phyloP scores from a whole-genome alignment of 23 red algal genomes.

The Gracilaria gracilis region DNA sequence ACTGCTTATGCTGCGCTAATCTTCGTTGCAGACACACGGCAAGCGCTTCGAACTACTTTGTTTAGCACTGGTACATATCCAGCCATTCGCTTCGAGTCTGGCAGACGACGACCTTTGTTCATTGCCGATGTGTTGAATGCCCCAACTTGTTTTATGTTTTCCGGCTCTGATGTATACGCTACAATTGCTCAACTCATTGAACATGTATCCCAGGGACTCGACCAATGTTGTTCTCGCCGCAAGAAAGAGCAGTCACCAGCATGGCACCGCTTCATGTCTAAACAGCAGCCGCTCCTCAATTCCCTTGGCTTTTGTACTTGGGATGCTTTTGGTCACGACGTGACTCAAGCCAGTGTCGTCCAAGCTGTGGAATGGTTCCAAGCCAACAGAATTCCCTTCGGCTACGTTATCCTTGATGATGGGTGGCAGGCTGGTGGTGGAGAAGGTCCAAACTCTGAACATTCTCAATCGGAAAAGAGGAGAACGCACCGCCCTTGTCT shows the following conservation, averaged over 20 bases:
- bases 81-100: slow-evolving; percentile 42
- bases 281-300: background rate
- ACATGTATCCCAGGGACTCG: background rate
- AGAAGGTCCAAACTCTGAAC: slow-evolving; percentile 36
- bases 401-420: slow-evolving; percentile 78
- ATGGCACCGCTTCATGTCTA: background rate
- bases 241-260: slow-evolving; percentile 4
- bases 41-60: slow-evolving; percentile 42
- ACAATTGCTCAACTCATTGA: slow-evolving; percentile 15
- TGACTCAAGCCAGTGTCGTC: slow-evolving; percentile 18
- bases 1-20: slow-evolving; percentile 27
- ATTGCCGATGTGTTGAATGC: background rate
- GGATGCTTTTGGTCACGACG: slow-evolving; percentile 51
- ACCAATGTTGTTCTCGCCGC: slow-evolving; percentile 18
- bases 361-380: slow-evolving; percentile 8
- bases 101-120: slow-evolving; percentile 11
- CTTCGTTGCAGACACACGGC: slow-evolving; percentile 27
- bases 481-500: slow-evolving; percentile 27
- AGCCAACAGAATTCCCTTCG: slow-evolving; percentile 1
- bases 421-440: slow-evolving; percentile 68
- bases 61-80: slow-evolving; percentile 14
- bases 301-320: slow-evolving; percentile 73
- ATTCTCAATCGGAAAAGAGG: slow-evolving; percentile 3
- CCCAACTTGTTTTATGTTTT: slow-evolving; percentile 8
- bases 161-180: background rate